phyloP scores from a whole-genome alignment of 768 basidiomycete genomes.

The Agaricus sinodeliciosus region DNA sequence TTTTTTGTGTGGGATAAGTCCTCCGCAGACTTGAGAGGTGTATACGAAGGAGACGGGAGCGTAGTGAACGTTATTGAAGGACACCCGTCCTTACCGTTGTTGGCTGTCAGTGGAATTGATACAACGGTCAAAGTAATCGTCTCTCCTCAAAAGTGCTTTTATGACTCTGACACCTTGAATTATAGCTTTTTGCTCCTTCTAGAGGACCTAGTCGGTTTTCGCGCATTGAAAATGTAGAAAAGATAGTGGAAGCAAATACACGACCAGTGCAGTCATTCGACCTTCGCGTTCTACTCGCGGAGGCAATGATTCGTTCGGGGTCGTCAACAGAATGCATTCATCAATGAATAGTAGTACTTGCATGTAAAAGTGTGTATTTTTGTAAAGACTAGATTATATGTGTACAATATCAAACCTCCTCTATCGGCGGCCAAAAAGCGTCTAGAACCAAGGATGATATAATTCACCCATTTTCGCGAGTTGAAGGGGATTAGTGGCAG shows the following conservation, averaged over 20 bases:
- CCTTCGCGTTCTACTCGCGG: conserved; percentile 3
- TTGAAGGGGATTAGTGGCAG: conserved; percentile 80
- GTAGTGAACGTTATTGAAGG: conserved; percentile 87
- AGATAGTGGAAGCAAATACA: conserved; percentile 53
- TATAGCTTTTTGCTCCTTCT: conserved; percentile 62
- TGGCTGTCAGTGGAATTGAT: conserved; percentile 89
- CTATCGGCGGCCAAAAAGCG: conserved; percentile 10
- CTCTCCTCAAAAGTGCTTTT: neutral
- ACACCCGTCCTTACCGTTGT: conserved; percentile 70
- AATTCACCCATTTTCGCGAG: conserved; percentile 82
- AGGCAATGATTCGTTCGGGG: conserved; percentile 8
- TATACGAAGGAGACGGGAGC: conserved; percentile 77
- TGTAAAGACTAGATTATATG: neutral
- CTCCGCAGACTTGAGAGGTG: conserved; percentile 56
- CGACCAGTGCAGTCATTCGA: conserved; percentile 16
- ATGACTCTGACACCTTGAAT: neutral
- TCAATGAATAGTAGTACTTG: neutral
- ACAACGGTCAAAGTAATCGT: conserved; percentile 66
- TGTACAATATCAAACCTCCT: conserved; percentile 9
- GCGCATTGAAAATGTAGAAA: conserved; percentile 40
- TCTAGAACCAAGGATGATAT: conserved; percentile 82
- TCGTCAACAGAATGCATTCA: conserved; percentile 5
- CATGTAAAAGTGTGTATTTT: neutral
- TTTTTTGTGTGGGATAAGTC: conserved; percentile 84
- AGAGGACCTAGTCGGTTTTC: conserved; percentile 44